Base-by-base conservation (phyloP, 2,329 filamentous ascomycete species). In the Hypoxylon sp. region DNA sequence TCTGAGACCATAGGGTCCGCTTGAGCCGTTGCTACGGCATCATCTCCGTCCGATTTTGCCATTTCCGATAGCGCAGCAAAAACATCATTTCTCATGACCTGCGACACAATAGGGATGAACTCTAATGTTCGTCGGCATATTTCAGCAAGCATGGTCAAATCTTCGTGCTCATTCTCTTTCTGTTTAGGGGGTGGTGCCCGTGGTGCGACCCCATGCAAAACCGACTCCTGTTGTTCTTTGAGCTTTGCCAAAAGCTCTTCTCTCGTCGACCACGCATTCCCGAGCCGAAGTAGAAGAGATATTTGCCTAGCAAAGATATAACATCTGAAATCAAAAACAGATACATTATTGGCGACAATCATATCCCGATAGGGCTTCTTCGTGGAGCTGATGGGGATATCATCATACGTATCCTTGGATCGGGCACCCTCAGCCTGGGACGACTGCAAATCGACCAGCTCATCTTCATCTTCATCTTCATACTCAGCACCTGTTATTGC, bases 261-360 rank as follows among this genome's bases (percentile, higher is more conserved):
- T 39, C 86, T 80, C 0, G 88, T 88, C 1, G 87, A 89, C 79
- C 82, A 87, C 0, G 88, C 88, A 75, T 95, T 96, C n/a, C 92
- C 94, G 0, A 97, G 86, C 3, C 94, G 88, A 11, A 97, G 84
- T 1, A 98, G 85, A 0, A 99, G 82, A 2, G 92, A 88, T 69
- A 97, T 89, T 75, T 99, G 95, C 24, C 96, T 88, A 2, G 93
- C 90, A 79, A 98, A 99, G 11, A 99, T 90, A 78, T 99, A 99
- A 73, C 92, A 93, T 54, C 93, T 87, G 78, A 99, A 98, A 79
- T 99, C 96, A 76, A 98, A 98, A 2, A 97, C 86, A 0, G 96
- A 99, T 37, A 99, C 97, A 72, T 97, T 93, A 81, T 97, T 99
- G 13, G 93, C 91, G 42, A 99, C 84, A 53, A 99, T 99, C 74